Evolutionary conservation across 495 filamentous ascomycete species (phyloP), one percentile per base, ranked within the genome.

Genomic region (Podospora pseudopauciseta): DNA sequence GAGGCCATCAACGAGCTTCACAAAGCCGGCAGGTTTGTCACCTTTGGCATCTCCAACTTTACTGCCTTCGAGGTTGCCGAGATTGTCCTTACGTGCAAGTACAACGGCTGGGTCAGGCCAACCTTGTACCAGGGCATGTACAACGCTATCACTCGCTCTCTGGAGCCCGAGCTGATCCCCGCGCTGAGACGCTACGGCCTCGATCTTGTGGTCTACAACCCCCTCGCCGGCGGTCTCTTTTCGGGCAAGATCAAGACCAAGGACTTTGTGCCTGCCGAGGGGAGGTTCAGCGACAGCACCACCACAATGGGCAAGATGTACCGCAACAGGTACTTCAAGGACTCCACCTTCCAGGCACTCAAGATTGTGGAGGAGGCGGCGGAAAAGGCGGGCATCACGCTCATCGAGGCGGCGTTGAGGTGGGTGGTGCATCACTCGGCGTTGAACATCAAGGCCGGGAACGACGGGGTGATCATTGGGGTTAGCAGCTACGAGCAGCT

Each of bases 51-150:
- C 70, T 89, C 86, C 65, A 97, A 97, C 78, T 96, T 87, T 73
- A 91, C 93, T 3, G 88, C 93, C 7, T 96, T 91, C 74, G 93
- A 97, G 78, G 92, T 97, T 11, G 94, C 94, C 3, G 94, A 97
- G 83, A 83, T 96, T 23, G 91, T 90, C 4, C 85, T 92, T 65
- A 87, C 89, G n/a, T 95, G 91, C 80, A 88, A 89, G 70, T 86
- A 91, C 79, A 87, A 90, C 69, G 88, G 88, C 55, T 92, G 89
- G 88, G 86, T 91, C 59, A 84, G 86, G 39, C 89, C 91, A 26
- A 90, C 84, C 2, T 80, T 92, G 32, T 91, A 89, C 73, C 77
- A 84, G 72, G 86, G 76, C 71, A 87, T 90, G 87, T 92, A 90
- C 78, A 93, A 89, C 72, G 83, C 83, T 66, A 88, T 93, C 67